A percentile compares a stretch with the other conserved stretches of the same genome.
These are phyloP conservation scores for Fonsecaea pedrosoi DNA, from an alignment of 2,329 filamentous ascomycete genomes.

Conservation along the genomic window DNA sequence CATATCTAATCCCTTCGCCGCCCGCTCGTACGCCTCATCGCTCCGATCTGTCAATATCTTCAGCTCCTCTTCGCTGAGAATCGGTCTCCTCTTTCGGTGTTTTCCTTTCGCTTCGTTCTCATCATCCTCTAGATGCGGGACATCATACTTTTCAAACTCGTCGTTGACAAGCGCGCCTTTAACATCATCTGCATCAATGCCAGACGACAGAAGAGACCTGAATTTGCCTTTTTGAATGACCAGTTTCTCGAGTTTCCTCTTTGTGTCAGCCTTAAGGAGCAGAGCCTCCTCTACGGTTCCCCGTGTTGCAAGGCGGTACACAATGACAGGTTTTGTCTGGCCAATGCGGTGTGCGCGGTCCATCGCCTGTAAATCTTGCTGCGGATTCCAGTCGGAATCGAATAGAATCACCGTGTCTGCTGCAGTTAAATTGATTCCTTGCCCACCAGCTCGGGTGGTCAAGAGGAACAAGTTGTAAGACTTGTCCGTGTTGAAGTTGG, in stretches of 20 bases:
- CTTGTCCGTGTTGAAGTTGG: constrained; percentile 71
- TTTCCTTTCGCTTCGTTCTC: constrained; percentile 45
- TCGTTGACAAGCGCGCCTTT: constrained; percentile 41
- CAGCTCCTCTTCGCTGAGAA: constrained; percentile 79
- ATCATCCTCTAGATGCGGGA: constrained; percentile 44
- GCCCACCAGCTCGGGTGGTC: constrained; percentile 88
- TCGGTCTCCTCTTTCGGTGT: constrained; percentile 29
- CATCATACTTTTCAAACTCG: constrained; percentile 71
- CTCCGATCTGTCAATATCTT: constrained; percentile 78
- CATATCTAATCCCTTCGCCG: constrained; percentile 78
- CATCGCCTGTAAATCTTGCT: constrained; percentile 95
- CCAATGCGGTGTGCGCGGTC: constrained; percentile 95
- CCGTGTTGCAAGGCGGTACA: constrained; percentile 92
- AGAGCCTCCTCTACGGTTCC: constrained; percentile 90
- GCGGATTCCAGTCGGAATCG: constrained; percentile 91
- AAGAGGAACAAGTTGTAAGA: constrained; percentile 80
- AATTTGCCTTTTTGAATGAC: constrained; percentile 95
- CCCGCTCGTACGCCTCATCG: constrained; percentile 70
- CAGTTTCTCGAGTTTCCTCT: constrained; percentile 88
- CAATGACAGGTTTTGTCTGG: constrained; percentile 87
- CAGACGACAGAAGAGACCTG: constrained; percentile 64
- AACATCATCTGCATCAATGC: constrained; percentile 33
- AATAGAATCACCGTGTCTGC: constrained; percentile 94
- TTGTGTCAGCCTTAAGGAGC: constrained; percentile 85
- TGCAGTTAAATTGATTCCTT: constrained; percentile 90